phyloP scores from a whole-genome alignment of 2,329 filamentous ascomycete species.

The Myrmaecium sp. region DNA sequence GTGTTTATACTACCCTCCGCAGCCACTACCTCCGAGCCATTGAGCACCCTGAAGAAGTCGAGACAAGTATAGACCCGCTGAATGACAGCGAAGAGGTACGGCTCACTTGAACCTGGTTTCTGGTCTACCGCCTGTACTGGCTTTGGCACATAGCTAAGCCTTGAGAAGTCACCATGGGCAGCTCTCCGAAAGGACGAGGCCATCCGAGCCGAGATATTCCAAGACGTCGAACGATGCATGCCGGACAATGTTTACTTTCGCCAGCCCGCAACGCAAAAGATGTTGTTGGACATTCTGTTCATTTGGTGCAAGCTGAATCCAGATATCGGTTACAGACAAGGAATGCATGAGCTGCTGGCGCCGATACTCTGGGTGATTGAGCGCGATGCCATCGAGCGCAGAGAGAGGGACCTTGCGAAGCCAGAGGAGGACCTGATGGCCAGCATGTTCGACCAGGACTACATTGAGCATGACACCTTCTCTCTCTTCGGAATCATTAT shows the following conservation, averaged over 20 bases:
- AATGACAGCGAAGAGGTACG: conserved; percentile 60
- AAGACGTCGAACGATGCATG: conserved; percentile 81
- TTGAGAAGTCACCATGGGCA: conserved; percentile 71
- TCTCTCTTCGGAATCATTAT: conserved; percentile 73
- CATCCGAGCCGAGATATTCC: conserved; percentile 72
- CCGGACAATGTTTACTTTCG: conserved; percentile 88
- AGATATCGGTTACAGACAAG: conserved; percentile 81
- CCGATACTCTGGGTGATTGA: conserved; percentile 75
- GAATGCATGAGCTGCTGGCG: conserved; percentile 92
- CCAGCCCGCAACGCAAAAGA: conserved; percentile 56
- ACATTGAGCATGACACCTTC: conserved; percentile 82
- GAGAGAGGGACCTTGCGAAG: no score
- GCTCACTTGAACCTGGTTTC: conserved; percentile 11
- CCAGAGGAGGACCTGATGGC: conserved; percentile 30
- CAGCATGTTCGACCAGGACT: conserved; percentile 52
- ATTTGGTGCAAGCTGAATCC: conserved; percentile 89
- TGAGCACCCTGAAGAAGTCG: conserved; percentile 66
- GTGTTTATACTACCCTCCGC: conserved; percentile 54
- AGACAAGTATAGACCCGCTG: conserved; percentile 62
- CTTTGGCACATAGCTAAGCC: conserved; percentile 31
- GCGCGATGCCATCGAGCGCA: conserved; percentile 53
- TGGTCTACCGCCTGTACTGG: no score
- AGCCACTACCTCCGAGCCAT: conserved; percentile 68
- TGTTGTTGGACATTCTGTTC: conserved; percentile 79
- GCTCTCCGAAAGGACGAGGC: conserved; percentile 71